Evolutionary conservation across 78 protist species (phyloP), one percentile per base, ranked within the genome.

Genomic region (Dictyostelium purpureum): DNA sequence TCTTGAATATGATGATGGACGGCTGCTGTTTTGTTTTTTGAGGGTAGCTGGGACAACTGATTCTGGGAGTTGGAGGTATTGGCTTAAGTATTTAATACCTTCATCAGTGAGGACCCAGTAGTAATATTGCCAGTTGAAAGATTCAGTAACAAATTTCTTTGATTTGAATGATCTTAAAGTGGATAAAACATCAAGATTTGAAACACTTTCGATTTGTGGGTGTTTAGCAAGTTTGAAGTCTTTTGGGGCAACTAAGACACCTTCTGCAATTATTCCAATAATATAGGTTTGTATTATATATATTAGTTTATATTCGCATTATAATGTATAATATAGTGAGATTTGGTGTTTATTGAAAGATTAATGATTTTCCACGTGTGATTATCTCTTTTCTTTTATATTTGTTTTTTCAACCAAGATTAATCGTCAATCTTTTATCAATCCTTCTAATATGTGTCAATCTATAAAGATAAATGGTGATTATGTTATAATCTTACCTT

Each of bases 51-150:
- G 99, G 28, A 98, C 97, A 28, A 97, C 94, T 59, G 94, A 93
- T 45, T 69, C 97, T 54, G 98, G 98, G 35, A 97, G 74, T 95
- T 96, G 96, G 75, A 98, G 98, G 95, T 67, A 95, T 69, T 88
- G 94, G 31, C 99, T 94, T 74, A 98, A 79, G 93, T 96, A 97
- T 77, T 96, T 87, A 87, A 98, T 77, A 92, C 99, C 99, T 76
- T 91, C 97, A 80, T 97, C 93, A 82, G 95, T 97, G 78, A 98
- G 94, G 96, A 67, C 93, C 95, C 92, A 96, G 97, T 98, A 97
- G 96, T 79, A 97, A 89, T 96, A 90, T 77, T 94, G 94, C 99
- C 98, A 98, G 88, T 97, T 95, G 96, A 95, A 98, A 51, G 67
- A 63, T 96, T 96, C 97, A 21, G 67, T 54, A 38, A 98, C 98